Conservation (phyloP, 2,329 filamentous ascomycete species). For the Xylariales sp. region DNA sequence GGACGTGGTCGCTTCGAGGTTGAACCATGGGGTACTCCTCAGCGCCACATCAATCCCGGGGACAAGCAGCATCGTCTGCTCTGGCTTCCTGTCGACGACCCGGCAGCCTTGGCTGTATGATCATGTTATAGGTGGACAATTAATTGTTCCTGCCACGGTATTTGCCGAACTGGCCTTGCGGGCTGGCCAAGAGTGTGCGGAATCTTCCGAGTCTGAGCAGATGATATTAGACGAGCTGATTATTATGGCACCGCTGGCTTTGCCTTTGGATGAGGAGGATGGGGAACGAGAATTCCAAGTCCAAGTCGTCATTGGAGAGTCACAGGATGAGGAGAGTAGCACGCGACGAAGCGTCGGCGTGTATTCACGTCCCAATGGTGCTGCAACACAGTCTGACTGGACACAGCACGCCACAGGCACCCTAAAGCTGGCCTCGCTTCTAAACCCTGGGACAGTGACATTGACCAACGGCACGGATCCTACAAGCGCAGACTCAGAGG, state of each 20-base stretch:
- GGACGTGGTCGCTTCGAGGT: neutral
- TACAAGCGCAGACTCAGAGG: neutral
- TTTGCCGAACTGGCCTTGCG: constrained; percentile 4
- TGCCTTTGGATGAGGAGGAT: constrained; percentile 1
- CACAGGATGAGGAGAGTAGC: neutral
- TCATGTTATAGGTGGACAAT: constrained; percentile 1
- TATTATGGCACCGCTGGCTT: neutral
- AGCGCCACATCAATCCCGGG: constrained; percentile 3
- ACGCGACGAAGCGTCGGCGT: neutral
- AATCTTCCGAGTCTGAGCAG: neutral
- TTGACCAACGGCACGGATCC: constrained; percentile 3
- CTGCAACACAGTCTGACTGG: constrained; percentile 2
- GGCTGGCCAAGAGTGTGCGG: neutral
- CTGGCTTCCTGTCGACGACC: constrained; percentile 1
- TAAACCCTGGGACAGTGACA: neutral
- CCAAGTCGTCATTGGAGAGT: constrained; percentile 1
- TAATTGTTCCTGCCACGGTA: constrained; percentile 2
- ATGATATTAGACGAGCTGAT: constrained; percentile 1
- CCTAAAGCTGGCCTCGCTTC: neutral
- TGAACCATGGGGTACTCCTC: constrained; percentile 4
- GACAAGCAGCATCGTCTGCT: constrained; percentile 1
- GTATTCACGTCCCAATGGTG: neutral
- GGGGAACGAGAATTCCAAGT: constrained; percentile 1
- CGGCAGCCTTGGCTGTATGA: constrained; percentile 2
- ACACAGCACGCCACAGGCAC: constrained; percentile 5